Conservation (phyloP, 176 grass and related monocot genomes). For the Microstegium vimineum region DNA sequence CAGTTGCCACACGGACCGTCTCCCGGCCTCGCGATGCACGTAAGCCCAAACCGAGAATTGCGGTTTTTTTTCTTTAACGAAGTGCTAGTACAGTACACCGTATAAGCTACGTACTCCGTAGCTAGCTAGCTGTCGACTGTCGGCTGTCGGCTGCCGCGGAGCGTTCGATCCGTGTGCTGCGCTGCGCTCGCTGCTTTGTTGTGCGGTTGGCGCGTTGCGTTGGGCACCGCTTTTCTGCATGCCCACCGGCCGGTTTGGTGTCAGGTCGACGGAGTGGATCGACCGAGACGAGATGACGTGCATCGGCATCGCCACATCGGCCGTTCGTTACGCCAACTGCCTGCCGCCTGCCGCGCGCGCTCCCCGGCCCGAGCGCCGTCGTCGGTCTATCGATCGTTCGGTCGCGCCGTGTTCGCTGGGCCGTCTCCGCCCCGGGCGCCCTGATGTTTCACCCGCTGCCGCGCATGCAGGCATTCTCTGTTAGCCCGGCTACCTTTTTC, state of each 20-base stretch:
- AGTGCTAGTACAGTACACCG: too few species aligned
- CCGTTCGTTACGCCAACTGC: constrained; percentile 24
- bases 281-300: background rate
- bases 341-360: too few species aligned
- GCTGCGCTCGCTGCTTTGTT: background rate
- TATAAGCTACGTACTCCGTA: too few species aligned
- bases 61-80: background rate
- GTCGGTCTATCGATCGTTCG: background rate
- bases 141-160: background rate
- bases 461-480: background rate
- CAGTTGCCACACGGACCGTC: background rate
- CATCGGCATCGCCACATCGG: background rate
- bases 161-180: background rate
- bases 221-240: constrained; percentile 4
- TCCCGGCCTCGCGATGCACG: background rate
- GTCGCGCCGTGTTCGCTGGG: background rate
- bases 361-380: background rate
- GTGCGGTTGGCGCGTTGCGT: constrained; percentile 19
- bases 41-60: background rate
- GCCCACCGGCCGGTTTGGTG: constrained; percentile 46
- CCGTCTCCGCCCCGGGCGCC: background rate
- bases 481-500: background rate
- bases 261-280: background rate
- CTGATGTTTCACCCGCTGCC: background rate
- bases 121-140: background rate